Evolutionary conservation across 371 early-diverging fungal genomes (phyloP), one percentile per base, ranked within the genome.

Genomic region (Ordospora colligata): DNA sequence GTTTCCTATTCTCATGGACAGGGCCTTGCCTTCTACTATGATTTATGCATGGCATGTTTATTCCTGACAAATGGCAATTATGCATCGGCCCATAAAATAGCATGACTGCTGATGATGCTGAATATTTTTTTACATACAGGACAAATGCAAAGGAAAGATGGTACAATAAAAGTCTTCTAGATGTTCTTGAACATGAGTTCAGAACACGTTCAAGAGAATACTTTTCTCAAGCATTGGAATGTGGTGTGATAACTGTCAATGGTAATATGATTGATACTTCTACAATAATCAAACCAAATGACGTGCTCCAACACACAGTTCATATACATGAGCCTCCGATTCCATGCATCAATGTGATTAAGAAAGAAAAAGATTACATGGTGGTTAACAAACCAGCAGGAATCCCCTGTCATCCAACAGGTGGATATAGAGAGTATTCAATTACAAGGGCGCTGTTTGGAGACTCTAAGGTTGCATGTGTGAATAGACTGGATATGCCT

Each of bases 321-420:
- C 85, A 83, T 63, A 62, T 76, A 17, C 84, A 85, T 62, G 86
- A 86, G 67, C 85, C 85, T 0, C 23, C 58, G 17, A 49, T 63
- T 37, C 76, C 74, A 21, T 50, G 72, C 8, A 83, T 85, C 67
- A 68, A 74, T 52, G 73, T 81, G 32, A 62, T 85, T 9, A 32
- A 27, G n/a, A 50, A 78, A 23, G 72, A 82, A 45, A 58, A 78
- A 11, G 81, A 82, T 27, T 73, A 82, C 44, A 1, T 78, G 1
- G 85, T 83, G 2, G 80, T 86, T 7, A 74, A 81, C 69, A 86
- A 86, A 77, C 85, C 85, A 5, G 12, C 83, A 1, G 83, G 83
- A n/a, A 80, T 86, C 1, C 82, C 86, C 9, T 84, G 83, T 66
- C 86, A 86, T 69, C 85, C 86, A 10, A 81, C 80, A 22, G 80